A percentile compares a stretch with the other conserved stretches of the same genome.
Conservation (phyloP, 345 rosid species). For the Noccaea caerulescens region DNA sequence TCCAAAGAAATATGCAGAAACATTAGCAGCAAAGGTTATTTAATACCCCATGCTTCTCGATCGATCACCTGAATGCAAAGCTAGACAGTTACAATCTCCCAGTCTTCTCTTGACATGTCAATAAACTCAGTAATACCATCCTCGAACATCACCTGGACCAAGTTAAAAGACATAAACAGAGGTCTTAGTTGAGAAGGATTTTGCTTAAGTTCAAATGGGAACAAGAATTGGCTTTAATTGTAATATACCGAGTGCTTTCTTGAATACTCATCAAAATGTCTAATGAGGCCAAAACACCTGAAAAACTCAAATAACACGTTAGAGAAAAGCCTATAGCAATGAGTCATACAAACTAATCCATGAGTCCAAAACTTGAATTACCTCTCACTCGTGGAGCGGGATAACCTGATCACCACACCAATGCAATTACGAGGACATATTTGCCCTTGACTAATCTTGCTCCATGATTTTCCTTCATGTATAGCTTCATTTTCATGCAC, state of each 20-base stretch:
- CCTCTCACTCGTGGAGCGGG: conserved; percentile 62
- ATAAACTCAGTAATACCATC: conserved; percentile 68
- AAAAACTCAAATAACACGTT: background rate
- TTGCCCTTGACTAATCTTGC: conserved; percentile 42
- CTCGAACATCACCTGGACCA: conserved; percentile 77
- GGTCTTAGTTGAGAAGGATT: background rate
- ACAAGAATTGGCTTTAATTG: conserved; percentile 10
- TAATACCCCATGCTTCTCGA: background rate
- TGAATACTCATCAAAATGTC: conserved; percentile 66
- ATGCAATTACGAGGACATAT: conserved; percentile 65
- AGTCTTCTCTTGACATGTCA: conserved; percentile 82
- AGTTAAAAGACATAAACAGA: conserved; percentile 9
- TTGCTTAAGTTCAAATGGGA: background rate
- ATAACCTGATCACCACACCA: conserved; percentile 69
- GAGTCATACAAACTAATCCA: background rate
- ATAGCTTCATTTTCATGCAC: conserved; percentile 65
- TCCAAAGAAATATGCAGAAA: conserved; percentile 32
- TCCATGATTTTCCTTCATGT: conserved; percentile 56
- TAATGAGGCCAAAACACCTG: conserved; percentile 80
- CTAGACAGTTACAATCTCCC: conserved; percentile 67
- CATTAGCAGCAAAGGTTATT: conserved; percentile 4
- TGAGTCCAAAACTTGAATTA: conserved; percentile 16
- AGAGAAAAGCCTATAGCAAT: background rate
- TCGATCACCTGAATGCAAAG: conserved; percentile 26
- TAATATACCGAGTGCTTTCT: conserved; percentile 68